These are phyloP conservation scores for Nyctanthes arbortristis DNA, from an alignment of 257 asterid species.

Conservation along the genomic window DNA sequence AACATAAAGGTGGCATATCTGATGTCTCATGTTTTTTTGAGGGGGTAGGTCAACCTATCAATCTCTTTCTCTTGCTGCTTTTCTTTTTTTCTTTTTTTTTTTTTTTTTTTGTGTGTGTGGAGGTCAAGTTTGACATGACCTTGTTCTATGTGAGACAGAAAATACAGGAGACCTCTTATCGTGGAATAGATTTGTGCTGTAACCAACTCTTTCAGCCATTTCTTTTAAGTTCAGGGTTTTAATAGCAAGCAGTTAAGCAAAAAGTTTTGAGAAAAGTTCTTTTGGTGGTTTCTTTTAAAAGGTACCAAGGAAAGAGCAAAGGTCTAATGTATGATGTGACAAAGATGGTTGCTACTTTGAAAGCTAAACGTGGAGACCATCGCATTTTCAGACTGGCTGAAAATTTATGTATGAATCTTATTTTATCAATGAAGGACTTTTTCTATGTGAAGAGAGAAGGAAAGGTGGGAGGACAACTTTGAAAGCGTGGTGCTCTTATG, in stretches of 20 bases:
- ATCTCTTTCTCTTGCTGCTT: background rate
- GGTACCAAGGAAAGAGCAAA: conserved; percentile 98
- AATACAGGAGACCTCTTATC: background rate
- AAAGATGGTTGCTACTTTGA: conserved; percentile 78
- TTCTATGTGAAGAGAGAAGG: conserved; percentile 93
- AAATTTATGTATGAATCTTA: conserved; percentile 91
- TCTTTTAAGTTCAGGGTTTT: conserved; percentile 16
- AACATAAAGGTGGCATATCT: no score
- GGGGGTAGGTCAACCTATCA: background rate
- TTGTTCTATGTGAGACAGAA: background rate
- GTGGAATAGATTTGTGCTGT: background rate
- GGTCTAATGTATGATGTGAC: conserved; percentile 85
- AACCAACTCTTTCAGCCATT: conserved; percentile 1
- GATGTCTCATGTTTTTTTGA: background rate
- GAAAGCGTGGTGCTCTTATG: conserved; percentile 17
- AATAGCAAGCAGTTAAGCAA: conserved; percentile 9
- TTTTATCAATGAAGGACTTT: conserved; percentile 86
- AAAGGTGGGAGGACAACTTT: conserved; percentile 57
- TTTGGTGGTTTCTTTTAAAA: conserved; percentile 32
- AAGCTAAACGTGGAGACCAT: conserved; percentile 97
- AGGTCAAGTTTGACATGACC: background rate
- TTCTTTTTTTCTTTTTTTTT: no score
- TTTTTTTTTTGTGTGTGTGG: background rate
- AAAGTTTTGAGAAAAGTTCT: conserved; percentile 12
- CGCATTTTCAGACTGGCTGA: conserved; percentile 92